Evolutionary conservation across 495 filamentous ascomycete species (phyloP).

Genomic region (Letharia columbiana): DNA sequence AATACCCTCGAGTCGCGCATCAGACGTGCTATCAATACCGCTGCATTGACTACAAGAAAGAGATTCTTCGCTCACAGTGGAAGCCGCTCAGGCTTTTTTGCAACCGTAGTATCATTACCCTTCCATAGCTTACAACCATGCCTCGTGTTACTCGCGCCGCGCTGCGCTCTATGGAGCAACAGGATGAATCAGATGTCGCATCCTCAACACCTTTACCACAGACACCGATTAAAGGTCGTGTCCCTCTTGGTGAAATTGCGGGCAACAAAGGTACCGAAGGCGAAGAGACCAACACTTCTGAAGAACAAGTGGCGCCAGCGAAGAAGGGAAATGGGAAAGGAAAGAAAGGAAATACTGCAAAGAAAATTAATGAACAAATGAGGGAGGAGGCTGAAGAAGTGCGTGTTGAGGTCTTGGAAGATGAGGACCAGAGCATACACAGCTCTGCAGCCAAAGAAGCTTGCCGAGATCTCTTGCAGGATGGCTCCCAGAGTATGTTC

Average conservation of each 20-base stretch:
- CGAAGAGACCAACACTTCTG: conserved; percentile 15
- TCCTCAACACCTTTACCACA: conserved; percentile 19
- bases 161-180: conserved; percentile 22
- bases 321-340: conserved; percentile 27
- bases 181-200: conserved; percentile 20
- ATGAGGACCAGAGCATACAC: conserved; percentile 21
- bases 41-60: background rate
- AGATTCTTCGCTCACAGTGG: background rate
- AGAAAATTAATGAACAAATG: conserved; percentile 23
- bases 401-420: conserved; percentile 22
- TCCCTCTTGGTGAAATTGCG: conserved; percentile 24
- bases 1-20: background rate
- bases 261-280: conserved; percentile 13
- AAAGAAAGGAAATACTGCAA: conserved; percentile 30
- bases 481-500: conserved; percentile 10
- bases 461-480: conserved; percentile 17
- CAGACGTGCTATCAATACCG: background rate
- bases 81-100: background rate
- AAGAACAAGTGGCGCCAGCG: conserved; percentile 25
- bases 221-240: conserved; percentile 20
- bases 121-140: conserved; percentile 23
- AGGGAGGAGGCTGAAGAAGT: conserved; percentile 12
- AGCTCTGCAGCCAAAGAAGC: conserved; percentile 25
- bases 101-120: background rate
- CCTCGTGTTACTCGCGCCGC: conserved; percentile 31